Base-by-base conservation (phyloP, 1,284 basidiomycete species). In the Malassezia psittaci region DNA sequence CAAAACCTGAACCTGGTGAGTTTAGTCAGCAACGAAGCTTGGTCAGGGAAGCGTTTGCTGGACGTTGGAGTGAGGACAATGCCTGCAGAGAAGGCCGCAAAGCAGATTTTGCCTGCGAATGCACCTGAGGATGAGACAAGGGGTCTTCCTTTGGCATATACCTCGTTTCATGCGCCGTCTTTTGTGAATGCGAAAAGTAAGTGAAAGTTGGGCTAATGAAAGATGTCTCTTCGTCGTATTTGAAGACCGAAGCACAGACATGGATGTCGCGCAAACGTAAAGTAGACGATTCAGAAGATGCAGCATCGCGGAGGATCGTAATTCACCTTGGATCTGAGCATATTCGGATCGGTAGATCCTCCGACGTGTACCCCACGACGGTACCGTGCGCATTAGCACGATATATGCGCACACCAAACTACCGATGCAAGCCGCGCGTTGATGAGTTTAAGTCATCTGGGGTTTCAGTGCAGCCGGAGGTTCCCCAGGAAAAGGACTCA, bases 251-350 rank as follows among this genome's bases (percentile, higher is more conserved):
- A 43, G 58, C 63, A 11, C 71, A 74, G 51, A 70, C 68, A 15
- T 72, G 70, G 70, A 60, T 64, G 21, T 52, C 61, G 24, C 60
- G 66, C 11, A 50, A 41, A 46, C 36, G 59, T 48, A 60, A 51
- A 45, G 42, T 57, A 37, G 60, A 60, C 24, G 59, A 57, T 41
- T 56, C 54, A 2, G 56, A 59, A 8, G 50, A 51, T 15, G 48
- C 12, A 58, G 18, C 19, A 24, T 59, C 46, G 48, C 18, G 43
- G 29, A 79, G 77, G 19, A 76, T 99, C 54, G 85, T 99, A 37
- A 87, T 99, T 53, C 94, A 99, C 68, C 90, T 88, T 2, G 94
- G 94, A 21, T 91, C 90, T 2, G 81, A 87, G 29, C 85, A 79
- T 67, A 77, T 96, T 35, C 84, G 90, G 29, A 83, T 99, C 45